Conservation (phyloP, 2,329 filamentous ascomycete genomes). For the Myriosclerotinia scirpicola region DNA sequence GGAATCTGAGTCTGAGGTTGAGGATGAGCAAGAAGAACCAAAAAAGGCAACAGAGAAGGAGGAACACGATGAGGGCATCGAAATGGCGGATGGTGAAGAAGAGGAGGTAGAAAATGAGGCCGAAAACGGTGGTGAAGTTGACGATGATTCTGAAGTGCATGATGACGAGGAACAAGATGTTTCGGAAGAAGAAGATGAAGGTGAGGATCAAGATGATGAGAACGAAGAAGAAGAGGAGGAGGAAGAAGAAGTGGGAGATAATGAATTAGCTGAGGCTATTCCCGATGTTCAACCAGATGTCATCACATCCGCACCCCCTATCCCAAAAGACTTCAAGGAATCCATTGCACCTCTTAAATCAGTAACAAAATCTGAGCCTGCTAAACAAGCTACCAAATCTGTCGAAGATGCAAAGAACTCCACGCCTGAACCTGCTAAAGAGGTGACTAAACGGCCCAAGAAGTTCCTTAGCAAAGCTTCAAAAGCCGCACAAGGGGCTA, state of each 20-base stretch:
- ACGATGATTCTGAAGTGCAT: conserved; percentile 2
- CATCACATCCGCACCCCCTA: conserved; percentile 21
- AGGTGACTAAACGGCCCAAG: conserved; percentile 17
- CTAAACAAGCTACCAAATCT: conserved; percentile 9
- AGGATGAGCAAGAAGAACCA: conserved; percentile 3
- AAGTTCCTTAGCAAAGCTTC: conserved; percentile 23
- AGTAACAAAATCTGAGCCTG: conserved; percentile 5
- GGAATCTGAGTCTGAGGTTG: conserved; percentile 10
- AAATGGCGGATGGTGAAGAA: conserved; percentile 19
- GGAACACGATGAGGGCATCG: conserved; percentile 21
- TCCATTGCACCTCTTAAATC: conserved; percentile 5
- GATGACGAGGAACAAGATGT: conserved; percentile 15
- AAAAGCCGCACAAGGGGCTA: conserved; percentile 12
- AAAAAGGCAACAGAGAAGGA: conserved; percentile 7
- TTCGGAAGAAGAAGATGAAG: conserved; percentile 2
- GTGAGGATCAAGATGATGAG: conserved; percentile 13
- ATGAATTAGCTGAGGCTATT: conserved; percentile 12
- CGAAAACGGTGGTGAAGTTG: not conserved
- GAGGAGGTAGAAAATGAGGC: conserved; percentile 11
- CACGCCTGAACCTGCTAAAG: not conserved
- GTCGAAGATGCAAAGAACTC: conserved; percentile 2
- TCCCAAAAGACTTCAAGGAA: conserved; percentile 12
- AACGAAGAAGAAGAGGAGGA: conserved; percentile 18
- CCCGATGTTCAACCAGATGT: conserved; percentile 16
- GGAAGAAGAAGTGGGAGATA: conserved; percentile 3